Conservation (phyloP, 768 basidiomycete species). For the Mycena floridula region DNA sequence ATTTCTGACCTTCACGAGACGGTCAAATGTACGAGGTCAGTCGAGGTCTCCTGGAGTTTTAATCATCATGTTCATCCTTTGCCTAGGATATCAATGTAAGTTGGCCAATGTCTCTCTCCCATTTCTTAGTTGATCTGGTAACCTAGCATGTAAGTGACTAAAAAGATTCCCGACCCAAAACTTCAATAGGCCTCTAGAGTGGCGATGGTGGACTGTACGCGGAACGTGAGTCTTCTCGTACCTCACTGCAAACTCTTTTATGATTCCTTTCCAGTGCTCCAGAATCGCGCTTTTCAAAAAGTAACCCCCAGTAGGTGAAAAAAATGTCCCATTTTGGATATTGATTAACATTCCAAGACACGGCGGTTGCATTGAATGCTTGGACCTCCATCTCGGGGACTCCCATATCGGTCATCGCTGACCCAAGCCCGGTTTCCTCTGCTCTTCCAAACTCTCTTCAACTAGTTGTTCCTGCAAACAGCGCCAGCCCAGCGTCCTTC, state of each 20-base stretch:
- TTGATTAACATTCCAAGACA: neutral
- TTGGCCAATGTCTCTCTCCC: neutral
- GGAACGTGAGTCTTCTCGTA: neutral
- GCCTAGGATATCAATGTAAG: slow-evolving; percentile 24
- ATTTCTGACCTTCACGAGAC: slow-evolving; percentile 11
- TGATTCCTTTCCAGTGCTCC: slow-evolving; percentile 26
- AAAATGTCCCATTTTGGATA: too few relatives aligned
- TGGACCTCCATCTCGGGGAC: slow-evolving; percentile 40
- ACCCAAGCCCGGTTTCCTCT: slow-evolving; percentile 38
- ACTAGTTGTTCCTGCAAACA: slow-evolving; percentile 33
- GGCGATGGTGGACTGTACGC: slow-evolving; percentile 37
- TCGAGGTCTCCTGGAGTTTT: neutral
- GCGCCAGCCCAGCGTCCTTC: slow-evolving; percentile 33
- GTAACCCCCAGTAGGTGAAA: slow-evolving; percentile 40
- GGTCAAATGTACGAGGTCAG: slow-evolving; percentile 26
- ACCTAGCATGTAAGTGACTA: slow-evolving; percentile 1
- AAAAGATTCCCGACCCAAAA: neutral
- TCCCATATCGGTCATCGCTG: slow-evolving; percentile 29
- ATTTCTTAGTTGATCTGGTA: neutral
- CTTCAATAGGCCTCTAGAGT: slow-evolving; percentile 9
- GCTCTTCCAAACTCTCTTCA: slow-evolving; percentile 51
- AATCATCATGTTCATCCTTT: neutral
- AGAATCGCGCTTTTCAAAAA: slow-evolving; percentile 56
- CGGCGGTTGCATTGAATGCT: slow-evolving; percentile 24
- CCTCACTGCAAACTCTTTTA: neutral